These are phyloP conservation scores for Pseudogymnoascus sp. DNA, from an alignment of 2,329 filamentous ascomycete genomes.

Conservation along the genomic window DNA sequence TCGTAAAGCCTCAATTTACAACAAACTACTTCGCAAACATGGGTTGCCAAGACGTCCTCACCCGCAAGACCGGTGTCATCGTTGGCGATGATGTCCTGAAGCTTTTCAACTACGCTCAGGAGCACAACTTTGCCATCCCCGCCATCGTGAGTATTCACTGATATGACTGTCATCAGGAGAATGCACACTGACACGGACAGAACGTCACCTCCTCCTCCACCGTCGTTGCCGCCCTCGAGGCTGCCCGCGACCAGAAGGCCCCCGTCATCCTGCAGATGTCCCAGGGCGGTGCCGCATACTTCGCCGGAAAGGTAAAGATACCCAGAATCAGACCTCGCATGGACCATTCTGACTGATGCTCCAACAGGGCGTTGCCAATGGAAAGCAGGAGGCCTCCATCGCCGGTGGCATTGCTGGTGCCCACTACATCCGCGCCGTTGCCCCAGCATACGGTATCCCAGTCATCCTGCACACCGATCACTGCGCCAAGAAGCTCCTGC, in stretches of 20 bases:
- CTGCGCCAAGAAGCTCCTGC: conserved; percentile 98
- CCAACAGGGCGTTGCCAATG: conserved; percentile 62
- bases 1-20: conserved; percentile 11
- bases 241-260: conserved; percentile 81
- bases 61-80: conserved; percentile 57
- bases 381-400: conserved; percentile 79
- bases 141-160: conserved; percentile 50
- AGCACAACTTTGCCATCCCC: conserved; percentile 82
- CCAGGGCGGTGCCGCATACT: conserved; percentile 89
- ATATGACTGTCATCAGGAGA: background rate
- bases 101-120: conserved; percentile 84
- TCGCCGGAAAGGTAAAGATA: conserved; percentile 65
- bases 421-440: conserved; percentile 85
- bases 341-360: conserved; percentile 6
- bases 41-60: conserved; percentile 45
- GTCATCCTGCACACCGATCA: conserved; percentile 96
- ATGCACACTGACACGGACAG: conserved; percentile 26
- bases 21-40: conserved; percentile 26
- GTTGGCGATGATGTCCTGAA: conserved; percentile 55
- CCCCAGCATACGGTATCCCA: conserved; percentile 79
- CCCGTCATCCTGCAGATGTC: conserved; percentile 91
- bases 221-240: conserved; percentile 81
- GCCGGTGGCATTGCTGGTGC: conserved; percentile 80
- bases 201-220: conserved; percentile 93
- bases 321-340: conserved; percentile 15